Evolutionary conservation across 805 yeast genomes (phyloP).

Genomic region (Saccharomycopsis schoenii): DNA sequence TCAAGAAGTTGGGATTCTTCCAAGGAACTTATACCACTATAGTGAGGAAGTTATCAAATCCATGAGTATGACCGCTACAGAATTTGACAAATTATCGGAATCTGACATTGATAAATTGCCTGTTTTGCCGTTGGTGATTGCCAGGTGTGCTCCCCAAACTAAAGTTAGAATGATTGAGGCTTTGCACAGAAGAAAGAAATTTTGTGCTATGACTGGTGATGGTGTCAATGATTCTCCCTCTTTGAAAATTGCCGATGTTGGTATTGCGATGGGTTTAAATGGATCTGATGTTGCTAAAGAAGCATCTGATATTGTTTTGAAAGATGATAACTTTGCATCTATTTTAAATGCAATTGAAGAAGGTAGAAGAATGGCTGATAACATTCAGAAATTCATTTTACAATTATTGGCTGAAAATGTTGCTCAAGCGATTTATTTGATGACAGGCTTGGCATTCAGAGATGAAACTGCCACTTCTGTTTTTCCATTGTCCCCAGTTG

Average conservation of each 20-base stretch:
- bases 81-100: slow-evolving; percentile 56
- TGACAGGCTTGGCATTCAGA: slow-evolving; percentile 65
- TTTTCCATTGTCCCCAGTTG: slow-evolving; percentile 74
- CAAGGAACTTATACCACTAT: slow-evolving; percentile 47
- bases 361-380: slow-evolving; percentile 71
- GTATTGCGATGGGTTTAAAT: slow-evolving; percentile 75
- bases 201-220: slow-evolving; percentile 78
- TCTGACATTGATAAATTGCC: slow-evolving; percentile 54
- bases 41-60: slow-evolving; percentile 45
- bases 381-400: slow-evolving; percentile 68
- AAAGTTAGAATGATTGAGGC: slow-evolving; percentile 78
- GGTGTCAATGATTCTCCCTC: slow-evolving; percentile 80
- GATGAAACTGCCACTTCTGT: slow-evolving; percentile 59
- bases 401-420: slow-evolving; percentile 67
- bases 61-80: slow-evolving; percentile 69
- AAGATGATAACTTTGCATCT: slow-evolving; percentile 73
- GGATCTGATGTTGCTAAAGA: slow-evolving; percentile 84
- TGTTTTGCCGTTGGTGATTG: slow-evolving; percentile 65
- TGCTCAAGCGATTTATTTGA: slow-evolving; percentile 55
- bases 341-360: slow-evolving; percentile 71
- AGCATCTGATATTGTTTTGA: slow-evolving; percentile 65
- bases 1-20: slow-evolving; percentile 69
- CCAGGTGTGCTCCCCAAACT: slow-evolving; percentile 76
- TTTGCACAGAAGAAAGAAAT: slow-evolving; percentile 47
- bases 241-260: slow-evolving; percentile 67